Base-by-base conservation (phyloP, 1,139 yeast genomes). In the Zygoascus hellenicus region DNA sequence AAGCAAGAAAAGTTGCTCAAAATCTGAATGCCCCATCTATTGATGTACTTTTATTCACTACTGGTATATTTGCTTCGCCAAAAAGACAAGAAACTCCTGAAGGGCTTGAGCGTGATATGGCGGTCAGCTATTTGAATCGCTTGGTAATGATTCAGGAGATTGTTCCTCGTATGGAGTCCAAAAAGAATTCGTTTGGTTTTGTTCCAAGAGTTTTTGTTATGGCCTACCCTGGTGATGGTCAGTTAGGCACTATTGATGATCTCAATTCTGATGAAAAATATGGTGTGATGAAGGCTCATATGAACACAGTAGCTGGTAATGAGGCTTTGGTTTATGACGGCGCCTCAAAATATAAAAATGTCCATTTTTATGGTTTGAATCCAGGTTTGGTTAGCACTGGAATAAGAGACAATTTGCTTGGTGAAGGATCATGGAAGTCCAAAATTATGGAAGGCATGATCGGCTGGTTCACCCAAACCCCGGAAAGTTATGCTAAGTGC, bases 291-390 rank as follows among this genome's bases (percentile, higher is more conserved):
- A 33, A 33, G 36, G 36, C 36, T 14, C 36, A 33, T 15, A 33
- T 33, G 36, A 33, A 33, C 17, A 33, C 36, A n/a, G 36, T 33
- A 13, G 36, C 36, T 5, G 36, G 36, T 5, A 33, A 33, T 13
- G 36, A 33, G 17, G 3, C 36, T n/a, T 14, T 33, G 17, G 36
- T 33, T 9, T 33, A 33, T 16, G 36, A 33, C 13, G 5, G 17
- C 13, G 36, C 9, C 5, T 9, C 36, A n/a, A 33, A 15, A 16
- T 33, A 13, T 14, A 13, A 26, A 3, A 28, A 15, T 38, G 31
- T 38, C 7, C 42, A 38, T 26, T n/a, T 38, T 13, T 22, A 22
- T 28, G 42, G 33, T 7, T 13, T 19, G 5, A 33, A 33, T 16
- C 36, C 36, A n/a, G 36, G 36, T 5, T 13, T 14, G 17, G 17